Evolutionary conservation across 2,329 filamentous ascomycete genomes (phyloP), one percentile per base, ranked within the genome.

Genomic region (Aphanoascus verrucosus): DNA sequence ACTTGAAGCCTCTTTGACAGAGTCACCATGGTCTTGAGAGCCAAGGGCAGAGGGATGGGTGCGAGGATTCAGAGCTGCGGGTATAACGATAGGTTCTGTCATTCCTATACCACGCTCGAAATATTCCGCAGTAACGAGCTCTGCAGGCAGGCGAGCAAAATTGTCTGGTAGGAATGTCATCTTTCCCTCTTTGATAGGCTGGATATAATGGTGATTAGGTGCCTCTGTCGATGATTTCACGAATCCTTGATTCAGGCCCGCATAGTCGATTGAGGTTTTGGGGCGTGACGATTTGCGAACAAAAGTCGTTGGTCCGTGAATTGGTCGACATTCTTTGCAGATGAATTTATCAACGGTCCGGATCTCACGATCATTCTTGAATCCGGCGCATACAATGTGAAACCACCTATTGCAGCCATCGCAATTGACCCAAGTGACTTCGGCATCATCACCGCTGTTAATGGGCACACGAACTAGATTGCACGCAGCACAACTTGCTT

Each of bases 381-480:
- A 83, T 2, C 80, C 81, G 48, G 81, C 81, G 63, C 82, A 85
- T 51, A 80, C 76, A 56, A 81, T 81, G 67, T 85, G 82, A 62
- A 81, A 84, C 82, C 82, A 85, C 54, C 74, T 74, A 62, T 83
- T 82, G 67, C 82, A 85, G 23, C 80, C 81, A 64, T 85, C 81
- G 63, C 82, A 85, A 41, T 77, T 78, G 57, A 85, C 82, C 82
- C 82, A 85, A 12, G 73, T 73, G 54, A 72, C 70, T 56, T 74
- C 71, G 52, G 78, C 74, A 58, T 83, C 77, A 55, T 74, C 71
- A 19, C 69, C 68, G 9, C 70, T 73, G 34, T 74, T 73, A 19
- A 71, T 65, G 35, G 75, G 73, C 49, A 77, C 74, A 17, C 79
- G 74, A 44, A 76, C 70, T 53, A 77, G 73, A 40, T 77, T 74